Base-by-base conservation (phyloP, 2,329 filamentous ascomycete species). In the Didymella segeticola region DNA sequence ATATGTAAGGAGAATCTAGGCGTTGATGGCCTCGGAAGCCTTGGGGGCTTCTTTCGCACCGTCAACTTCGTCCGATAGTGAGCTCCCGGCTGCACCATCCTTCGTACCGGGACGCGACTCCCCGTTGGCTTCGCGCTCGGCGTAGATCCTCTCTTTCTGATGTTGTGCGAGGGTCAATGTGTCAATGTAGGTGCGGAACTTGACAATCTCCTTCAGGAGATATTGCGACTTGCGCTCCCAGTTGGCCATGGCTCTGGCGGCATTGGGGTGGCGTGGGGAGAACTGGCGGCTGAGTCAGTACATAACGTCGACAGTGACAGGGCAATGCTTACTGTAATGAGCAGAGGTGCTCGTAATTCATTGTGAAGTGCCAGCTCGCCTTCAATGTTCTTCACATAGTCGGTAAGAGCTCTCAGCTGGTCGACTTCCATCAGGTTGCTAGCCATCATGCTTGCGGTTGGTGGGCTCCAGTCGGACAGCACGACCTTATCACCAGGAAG, bases 221-320 rank as follows among this genome's bases (percentile, higher is more conserved):
- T 98, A 96, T 25, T 90, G 88, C 50, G 91, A 96, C 79, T 98
- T 98, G 69, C 89, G 87, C 79, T 99, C 93, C 93, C 95, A 99
- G 75, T 99, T 99, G 17, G 88, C 83, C 89, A 98, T 93, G 14
- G 93, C 91, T 75, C 89, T 93, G 58, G 80, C 80, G 14, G 88
- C 85, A 68, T 98, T 98, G 30, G 86, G 83, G 57, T 93, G 89
- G 25, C 92, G 86, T 3, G 91, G 89, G 12, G 91, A 92, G 72
- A 96, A 98, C 82, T 85, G 58, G 10, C 33, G 17, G 1, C n/a
- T 1, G 2, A 14, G 31, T 70, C 47, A 71, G 65, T 46, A 31
- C 29, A 19, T 29, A 14, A 19, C 1, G 10, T 25, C 15, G 39
- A 4, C 9, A 33, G 10, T 10, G 15, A 45, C 9, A 2, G 20